Conservation (phyloP, 2,329 filamentous ascomycete species). For the Fusarium sp. region DNA sequence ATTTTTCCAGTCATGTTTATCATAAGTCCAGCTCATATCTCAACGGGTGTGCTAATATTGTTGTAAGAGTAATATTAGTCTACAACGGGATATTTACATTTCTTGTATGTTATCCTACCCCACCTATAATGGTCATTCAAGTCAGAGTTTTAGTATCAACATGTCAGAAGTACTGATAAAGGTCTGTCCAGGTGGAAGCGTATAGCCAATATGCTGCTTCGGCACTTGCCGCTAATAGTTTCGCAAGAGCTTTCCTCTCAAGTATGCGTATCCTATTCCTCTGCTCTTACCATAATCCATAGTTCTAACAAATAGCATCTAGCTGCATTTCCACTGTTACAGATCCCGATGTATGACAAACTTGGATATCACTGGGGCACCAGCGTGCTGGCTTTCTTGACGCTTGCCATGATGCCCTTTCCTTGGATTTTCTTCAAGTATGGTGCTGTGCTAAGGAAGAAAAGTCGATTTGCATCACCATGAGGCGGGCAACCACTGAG, state of each 20-base stretch:
- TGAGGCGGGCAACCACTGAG: no score
- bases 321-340: slow-evolving; percentile 37
- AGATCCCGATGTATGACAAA: slow-evolving; percentile 39
- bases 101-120: slow-evolving; percentile 8
- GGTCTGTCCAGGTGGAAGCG: slow-evolving; percentile 40
- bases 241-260: slow-evolving; percentile 16
- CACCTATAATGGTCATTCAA: no score
- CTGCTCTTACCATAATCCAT: slow-evolving; percentile 25
- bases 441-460: slow-evolving; percentile 30
- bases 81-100: slow-evolving; percentile 39
- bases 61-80: slow-evolving; percentile 20
- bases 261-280: slow-evolving; percentile 4
- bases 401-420: slow-evolving; percentile 36
- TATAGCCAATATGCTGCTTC: slow-evolving; percentile 41
- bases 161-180: no score
- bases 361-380: slow-evolving; percentile 41
- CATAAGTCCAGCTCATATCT: no score
- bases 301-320: rapidly evolving
- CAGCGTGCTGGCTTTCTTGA: slow-evolving; percentile 38
- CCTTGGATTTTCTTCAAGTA: slow-evolving; percentile 43
- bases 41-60: no score
- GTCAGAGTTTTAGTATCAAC: no score
- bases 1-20: no score
- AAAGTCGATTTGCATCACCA: slow-evolving; percentile 33
- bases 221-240: slow-evolving; percentile 43